These are phyloP conservation scores for Lactarius akahatsu DNA, from an alignment of 768 basidiomycete species.

Conservation along the genomic window DNA sequence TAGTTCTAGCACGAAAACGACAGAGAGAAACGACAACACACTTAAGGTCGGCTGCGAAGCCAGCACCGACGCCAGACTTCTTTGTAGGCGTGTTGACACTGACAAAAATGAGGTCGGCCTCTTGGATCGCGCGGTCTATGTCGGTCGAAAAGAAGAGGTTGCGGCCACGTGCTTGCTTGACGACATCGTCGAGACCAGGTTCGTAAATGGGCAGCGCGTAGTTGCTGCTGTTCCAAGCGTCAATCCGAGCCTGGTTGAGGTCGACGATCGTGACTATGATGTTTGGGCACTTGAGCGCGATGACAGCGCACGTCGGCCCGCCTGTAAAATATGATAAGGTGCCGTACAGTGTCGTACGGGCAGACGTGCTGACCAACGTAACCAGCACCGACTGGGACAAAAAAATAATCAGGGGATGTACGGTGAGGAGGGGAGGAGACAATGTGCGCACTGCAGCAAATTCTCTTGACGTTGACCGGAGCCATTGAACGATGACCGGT, in stretches of 20 bases:
- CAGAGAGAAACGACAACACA: conserved; percentile 41
- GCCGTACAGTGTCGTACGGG: not conserved
- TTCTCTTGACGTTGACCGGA: conserved; percentile 66
- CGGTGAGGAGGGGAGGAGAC: conserved; percentile 1
- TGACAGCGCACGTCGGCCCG: conserved; percentile 94
- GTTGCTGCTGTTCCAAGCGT: conserved; percentile 92
- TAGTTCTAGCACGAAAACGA: conserved; percentile 2
- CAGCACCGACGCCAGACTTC: conserved; percentile 96
- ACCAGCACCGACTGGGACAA: conserved; percentile 71
- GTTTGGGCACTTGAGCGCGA: conserved; percentile 89
- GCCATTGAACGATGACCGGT: conserved; percentile 40
- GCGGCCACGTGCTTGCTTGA: conserved; percentile 81
- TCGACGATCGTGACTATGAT: conserved; percentile 97
- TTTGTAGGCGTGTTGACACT: conserved; percentile 99
- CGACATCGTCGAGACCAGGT: conserved; percentile 91
- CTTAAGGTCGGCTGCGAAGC: conserved; percentile 98
- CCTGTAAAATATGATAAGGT: conserved; percentile 45
- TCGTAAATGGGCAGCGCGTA: conserved; percentile 94
- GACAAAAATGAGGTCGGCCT: conserved; percentile 98
- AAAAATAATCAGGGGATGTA: conserved; percentile 27
- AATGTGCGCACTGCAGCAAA: conserved; percentile 78
- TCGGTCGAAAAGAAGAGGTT: conserved; percentile 98
- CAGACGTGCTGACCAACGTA: conserved; percentile 73
- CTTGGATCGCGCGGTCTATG: conserved; percentile 87
- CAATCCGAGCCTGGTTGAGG: conserved; percentile 89